phyloP scores from a whole-genome alignment of 2,329 filamentous ascomycete genomes.

The Graphilbum fragrans region DNA sequence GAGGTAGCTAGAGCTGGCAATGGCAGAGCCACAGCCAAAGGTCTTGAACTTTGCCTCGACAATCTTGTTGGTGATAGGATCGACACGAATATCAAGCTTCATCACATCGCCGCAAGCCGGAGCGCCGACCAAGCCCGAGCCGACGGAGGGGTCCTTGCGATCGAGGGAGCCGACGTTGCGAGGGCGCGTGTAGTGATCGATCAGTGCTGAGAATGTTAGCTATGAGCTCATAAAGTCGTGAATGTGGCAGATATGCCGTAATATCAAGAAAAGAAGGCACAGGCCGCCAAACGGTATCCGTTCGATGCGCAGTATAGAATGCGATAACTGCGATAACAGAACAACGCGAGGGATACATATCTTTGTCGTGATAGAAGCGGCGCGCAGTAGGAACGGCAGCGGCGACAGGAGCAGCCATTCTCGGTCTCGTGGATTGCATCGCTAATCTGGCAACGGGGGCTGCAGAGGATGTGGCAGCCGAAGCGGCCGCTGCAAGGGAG shows the following conservation, averaged over 20 bases:
- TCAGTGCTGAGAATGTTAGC: constrained; percentile 9
- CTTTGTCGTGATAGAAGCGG: constrained; percentile 15
- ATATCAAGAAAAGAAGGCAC: too few species aligned
- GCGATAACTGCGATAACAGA: neutral
- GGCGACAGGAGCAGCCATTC: constrained; percentile 3
- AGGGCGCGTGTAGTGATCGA: constrained; percentile 15
- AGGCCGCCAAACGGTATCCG: too few species aligned
- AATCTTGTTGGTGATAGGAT: constrained; percentile 78
- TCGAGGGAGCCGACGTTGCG: constrained; percentile 45
- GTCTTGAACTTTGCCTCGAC: constrained; percentile 97
- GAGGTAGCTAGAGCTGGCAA: constrained; percentile 87
- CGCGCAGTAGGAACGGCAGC: constrained; percentile 4
- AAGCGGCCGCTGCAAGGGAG: constrained; percentile 8
- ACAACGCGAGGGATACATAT: constrained; percentile 7
- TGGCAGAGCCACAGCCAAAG: constrained; percentile 88
- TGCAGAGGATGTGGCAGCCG: constrained; percentile 6
- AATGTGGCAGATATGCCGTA: too few species aligned
- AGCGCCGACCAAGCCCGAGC: constrained; percentile 84
- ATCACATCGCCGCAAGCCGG: constrained; percentile 87
- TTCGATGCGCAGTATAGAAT: too few species aligned
- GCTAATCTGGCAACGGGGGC: constrained; percentile 7
- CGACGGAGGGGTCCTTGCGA: constrained; percentile 72
- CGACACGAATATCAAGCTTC: constrained; percentile 88
- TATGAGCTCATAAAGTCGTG: too few species aligned
- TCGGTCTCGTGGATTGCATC: constrained; percentile 6